Evolutionary conservation across 2,329 filamentous ascomycete genomes (phyloP), one percentile per base, ranked within the genome.

Genomic region (Xenosphaeropsis pyriputrescens): DNA sequence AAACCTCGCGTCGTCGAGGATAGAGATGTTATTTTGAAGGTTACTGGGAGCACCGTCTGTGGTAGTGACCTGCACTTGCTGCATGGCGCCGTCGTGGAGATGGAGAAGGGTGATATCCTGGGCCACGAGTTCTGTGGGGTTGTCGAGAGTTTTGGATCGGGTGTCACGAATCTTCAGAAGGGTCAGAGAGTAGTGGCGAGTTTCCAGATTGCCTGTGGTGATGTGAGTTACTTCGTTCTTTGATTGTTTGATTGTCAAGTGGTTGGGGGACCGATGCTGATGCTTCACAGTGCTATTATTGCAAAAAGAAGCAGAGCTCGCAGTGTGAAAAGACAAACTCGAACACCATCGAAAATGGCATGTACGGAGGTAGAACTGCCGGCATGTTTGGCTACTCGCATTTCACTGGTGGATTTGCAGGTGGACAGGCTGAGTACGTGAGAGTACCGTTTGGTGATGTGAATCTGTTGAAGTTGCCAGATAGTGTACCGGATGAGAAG

Each of bases 381-480:
- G 85, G 75, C 14, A 76, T 83, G 45, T 81, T 83, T 49, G 78
- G 79, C 2, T 83, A 82, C 51, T 76, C 73, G 2, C 79, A 85
- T 51, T 84, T 93, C 52, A 86, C 82, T 0, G 85, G 85, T 6
- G 86, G 86, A 0, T 93, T 89, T 52, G 84, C 85, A 1, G 85
- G 86, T 35, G 85, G 85, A 0, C 86, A 93, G 57, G 81, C 85
- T 4, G 86, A 93, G 59, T 93, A 85, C 50, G 79, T 88, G 0
- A 72, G 85, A 6, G 84, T 93, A 6, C 85, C 86, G 0, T 72
- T 77, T 19, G 85, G 75, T 18, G 81, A 91, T 48, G 76, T 85
- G 42, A 93, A 93, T 52, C 64, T 93, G 16, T 66, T 93, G 11
- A 75, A 79, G 49, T 72, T 93, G 5, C 85, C 86, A 2, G 76